Base-by-base conservation (phyloP, 1,284 basidiomycete species). In the Coniferiporia weirii region DNA sequence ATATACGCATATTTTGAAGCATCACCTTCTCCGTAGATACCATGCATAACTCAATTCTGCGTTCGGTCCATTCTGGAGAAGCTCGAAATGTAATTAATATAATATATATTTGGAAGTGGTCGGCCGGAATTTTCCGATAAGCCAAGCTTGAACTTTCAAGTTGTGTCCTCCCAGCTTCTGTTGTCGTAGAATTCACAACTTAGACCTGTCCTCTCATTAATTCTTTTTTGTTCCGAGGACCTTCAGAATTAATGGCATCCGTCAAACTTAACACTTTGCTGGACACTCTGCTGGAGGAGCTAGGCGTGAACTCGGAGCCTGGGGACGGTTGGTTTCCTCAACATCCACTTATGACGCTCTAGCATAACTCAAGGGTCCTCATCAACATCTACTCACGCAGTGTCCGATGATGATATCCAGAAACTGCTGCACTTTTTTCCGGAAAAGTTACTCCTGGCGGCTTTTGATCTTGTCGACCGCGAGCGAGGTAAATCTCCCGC, bases 401-500 rank as follows among this genome's bases (percentile, higher is more conserved):
- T 83, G 53, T 67, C 72, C 45, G 82, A 86, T 44, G 80, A 84
- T 45, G 71, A 73, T 8, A 64, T 89, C 19, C 75, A 78, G 59
- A 77, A 76, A 58, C 75, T 90, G 13, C 75, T 77, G 20, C 71
- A 76, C 53, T 67, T 89, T 57, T 78, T 89, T 64, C 79, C 87
- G 0, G 84, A 88, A 59, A 76, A 72, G 22, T 73, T 85, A 8
- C 69, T 89, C 10, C 66, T 88, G 3, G 83, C 84, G 32, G 85
- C 89, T 4, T 70, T 91, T n/a, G 86, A 91, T 66, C 71, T 90
- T 20, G 75, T 89, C 46, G 88, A 91, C 69, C 75, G 79, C 50
- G 77, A 81, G 59, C 79, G 78, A 63, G 84, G 88, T 87, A 56
- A 44, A 73, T 57, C 15, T 22, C 34, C 47, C 27, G 27, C 27